A percentile compares a stretch with the other conserved stretches of the same genome.
Evolutionary conservation across 805 yeast species (phyloP).

Genomic region (Pichia cephalocereana): DNA sequence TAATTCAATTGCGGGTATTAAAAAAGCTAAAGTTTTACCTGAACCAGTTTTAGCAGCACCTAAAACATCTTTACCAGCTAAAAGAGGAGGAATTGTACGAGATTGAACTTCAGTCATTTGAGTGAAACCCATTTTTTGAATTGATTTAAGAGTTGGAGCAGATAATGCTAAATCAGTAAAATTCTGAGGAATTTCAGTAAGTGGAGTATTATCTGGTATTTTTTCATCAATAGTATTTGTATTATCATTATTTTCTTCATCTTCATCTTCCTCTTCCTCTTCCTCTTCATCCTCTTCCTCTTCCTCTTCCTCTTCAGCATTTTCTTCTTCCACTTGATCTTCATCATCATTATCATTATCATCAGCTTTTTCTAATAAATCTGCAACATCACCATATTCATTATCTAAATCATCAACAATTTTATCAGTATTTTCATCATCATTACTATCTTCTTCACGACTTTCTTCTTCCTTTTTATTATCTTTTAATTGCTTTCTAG

Average conservation of each 20-base stretch:
- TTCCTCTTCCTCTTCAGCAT: conserved; percentile 15
- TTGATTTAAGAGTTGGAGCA: conserved; percentile 72
- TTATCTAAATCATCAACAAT: conserved; percentile 46
- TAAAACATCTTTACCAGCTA: conserved; percentile 94
- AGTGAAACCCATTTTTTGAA: conserved; percentile 80
- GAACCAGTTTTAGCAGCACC: conserved; percentile 99
- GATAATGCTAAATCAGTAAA: conserved; percentile 59
- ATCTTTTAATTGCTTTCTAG: background rate
- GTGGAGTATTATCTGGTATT: background rate
- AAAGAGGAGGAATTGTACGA: conserved; percentile 88
- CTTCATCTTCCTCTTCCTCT: conserved; percentile 14
- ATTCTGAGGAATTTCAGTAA: conserved; percentile 15
- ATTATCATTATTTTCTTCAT: conserved; percentile 23
- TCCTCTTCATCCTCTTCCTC: conserved; percentile 16
- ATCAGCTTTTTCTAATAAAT: conserved; percentile 30
- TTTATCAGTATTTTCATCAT: conserved; percentile 27
- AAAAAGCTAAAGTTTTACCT: conserved; percentile 93
- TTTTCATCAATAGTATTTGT: conserved; percentile 17
- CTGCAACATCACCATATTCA: conserved; percentile 50
- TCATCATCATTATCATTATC: conserved; percentile 29
- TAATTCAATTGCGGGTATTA: conserved; percentile 92
- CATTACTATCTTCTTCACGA: conserved; percentile 1
- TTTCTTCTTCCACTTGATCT: background rate
- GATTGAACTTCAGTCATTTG: conserved; percentile 94
- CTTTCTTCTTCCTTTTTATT: background rate